Conservation (phyloP, 305 asterid species). For the Ilex paraguariensis region DNA sequence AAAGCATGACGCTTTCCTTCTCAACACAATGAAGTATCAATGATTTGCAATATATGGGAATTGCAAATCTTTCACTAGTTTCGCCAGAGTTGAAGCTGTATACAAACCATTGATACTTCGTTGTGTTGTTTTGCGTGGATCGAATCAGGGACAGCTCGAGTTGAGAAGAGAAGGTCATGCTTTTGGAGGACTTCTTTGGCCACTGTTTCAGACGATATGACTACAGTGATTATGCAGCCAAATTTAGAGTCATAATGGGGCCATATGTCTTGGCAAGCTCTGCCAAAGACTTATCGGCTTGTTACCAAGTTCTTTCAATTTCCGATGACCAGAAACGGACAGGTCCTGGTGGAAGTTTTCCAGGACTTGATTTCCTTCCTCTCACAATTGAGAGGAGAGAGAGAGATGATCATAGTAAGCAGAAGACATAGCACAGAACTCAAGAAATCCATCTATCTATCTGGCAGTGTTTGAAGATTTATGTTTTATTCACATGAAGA, state of each 20-base stretch:
- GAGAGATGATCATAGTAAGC: no score
- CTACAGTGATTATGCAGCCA: slow-evolving; percentile 18
- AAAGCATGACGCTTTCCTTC: no score
- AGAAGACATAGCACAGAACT: no score
- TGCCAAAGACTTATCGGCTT: slow-evolving; percentile 27
- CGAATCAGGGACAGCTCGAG: slow-evolving; percentile 27
- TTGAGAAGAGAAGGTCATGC: slow-evolving; percentile 22
- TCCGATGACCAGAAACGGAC: slow-evolving; percentile 29
- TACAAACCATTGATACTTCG: slow-evolving; percentile 24
- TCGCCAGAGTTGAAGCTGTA: slow-evolving; percentile 25
- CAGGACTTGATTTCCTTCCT: no score
- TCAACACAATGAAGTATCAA: no score
- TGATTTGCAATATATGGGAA: slow-evolving; percentile 13
- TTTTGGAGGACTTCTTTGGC: slow-evolving; percentile 25
- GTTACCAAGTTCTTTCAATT: slow-evolving; percentile 24
- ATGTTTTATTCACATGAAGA: no score
- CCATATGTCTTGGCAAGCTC: slow-evolving; percentile 22
- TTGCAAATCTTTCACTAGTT: slow-evolving; percentile 18
- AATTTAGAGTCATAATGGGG: slow-evolving; percentile 31
- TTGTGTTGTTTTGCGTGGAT: slow-evolving; percentile 15
- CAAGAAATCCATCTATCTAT: no score
- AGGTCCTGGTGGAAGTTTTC: no score
- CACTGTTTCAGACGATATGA: slow-evolving; percentile 24
- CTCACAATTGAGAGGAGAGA: no score
- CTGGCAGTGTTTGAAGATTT: no score